Percentiles rank a stretch among this genome's conserved stretches.
Conservation (phyloP, 2,329 filamentous ascomycete species). For the Tympanopsis confertula region DNA sequence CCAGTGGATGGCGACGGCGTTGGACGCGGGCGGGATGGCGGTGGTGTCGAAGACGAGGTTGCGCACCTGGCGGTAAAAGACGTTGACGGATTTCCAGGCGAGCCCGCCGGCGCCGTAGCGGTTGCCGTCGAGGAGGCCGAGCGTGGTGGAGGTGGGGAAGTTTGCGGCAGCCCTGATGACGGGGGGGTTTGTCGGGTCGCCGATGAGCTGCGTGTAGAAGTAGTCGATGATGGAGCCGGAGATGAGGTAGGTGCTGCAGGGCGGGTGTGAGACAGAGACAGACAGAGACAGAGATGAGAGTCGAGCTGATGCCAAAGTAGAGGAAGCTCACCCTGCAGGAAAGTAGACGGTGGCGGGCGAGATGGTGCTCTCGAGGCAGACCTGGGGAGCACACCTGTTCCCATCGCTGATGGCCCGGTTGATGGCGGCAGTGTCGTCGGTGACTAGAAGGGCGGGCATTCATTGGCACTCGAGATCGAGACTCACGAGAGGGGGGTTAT, state of each 20-base stretch:
- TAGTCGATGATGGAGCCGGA: slow-evolving; percentile 60
- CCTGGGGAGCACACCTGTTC: slow-evolving; percentile 26
- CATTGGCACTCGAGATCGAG: too few relatives aligned
- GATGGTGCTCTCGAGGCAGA: slow-evolving; percentile 17
- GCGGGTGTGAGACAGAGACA: slow-evolving; percentile 21
- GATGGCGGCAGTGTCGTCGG: slow-evolving; percentile 46
- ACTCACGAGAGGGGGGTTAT: too few relatives aligned
- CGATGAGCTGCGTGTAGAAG: slow-evolving; percentile 72
- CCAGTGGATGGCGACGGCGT: slow-evolving; percentile 51
- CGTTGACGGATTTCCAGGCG: slow-evolving; percentile 43
- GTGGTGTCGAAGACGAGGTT: slow-evolving; percentile 47
- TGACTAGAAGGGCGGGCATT: too few relatives aligned
- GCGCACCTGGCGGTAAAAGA: slow-evolving; percentile 44
- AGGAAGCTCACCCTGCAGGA: slow-evolving; percentile 8
- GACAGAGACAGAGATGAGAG: slow-evolving; percentile 20
- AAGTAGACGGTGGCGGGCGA: slow-evolving; percentile 16
- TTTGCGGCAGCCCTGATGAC: slow-evolving; percentile 37
- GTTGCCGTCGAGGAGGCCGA: slow-evolving; percentile 35
- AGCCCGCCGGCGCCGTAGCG: slow-evolving; percentile 27
- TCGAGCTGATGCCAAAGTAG: slow-evolving; percentile 5
- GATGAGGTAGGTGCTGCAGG: slow-evolving; percentile 54
- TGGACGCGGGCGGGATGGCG: slow-evolving; percentile 27
- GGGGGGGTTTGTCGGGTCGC: slow-evolving; percentile 49
- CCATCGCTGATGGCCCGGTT: slow-evolving; percentile 30
- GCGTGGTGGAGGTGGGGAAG: slow-evolving; percentile 26